Evolutionary conservation across 176 grass and related monocot species (phyloP).

Genomic region (Cocos nucifera): DNA sequence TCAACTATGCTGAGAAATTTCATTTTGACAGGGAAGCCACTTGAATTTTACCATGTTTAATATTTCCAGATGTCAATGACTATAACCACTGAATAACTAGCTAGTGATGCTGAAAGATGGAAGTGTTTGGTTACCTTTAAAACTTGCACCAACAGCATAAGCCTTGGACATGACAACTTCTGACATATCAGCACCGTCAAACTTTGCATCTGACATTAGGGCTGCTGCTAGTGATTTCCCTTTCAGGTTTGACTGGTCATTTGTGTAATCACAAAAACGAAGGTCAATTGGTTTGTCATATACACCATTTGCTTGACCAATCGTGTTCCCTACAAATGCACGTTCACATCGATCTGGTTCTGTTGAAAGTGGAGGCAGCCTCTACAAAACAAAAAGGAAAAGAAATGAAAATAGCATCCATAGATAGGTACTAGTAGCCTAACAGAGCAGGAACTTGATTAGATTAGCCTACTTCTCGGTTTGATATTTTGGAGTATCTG

Average conservation of each 20-base stretch:
- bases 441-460: too few species aligned
- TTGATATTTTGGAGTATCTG: too few species aligned
- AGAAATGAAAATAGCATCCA: not conserved
- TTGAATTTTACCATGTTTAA: not conserved
- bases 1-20: too few species aligned
- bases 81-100: not conserved
- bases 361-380: slow-evolving; percentile 75
- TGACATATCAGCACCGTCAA: slow-evolving; percentile 78
- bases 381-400: slow-evolving; percentile 40
- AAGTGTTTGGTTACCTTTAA: slow-evolving; percentile 44
- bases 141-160: slow-evolving; percentile 88
- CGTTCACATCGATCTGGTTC: slow-evolving; percentile 75
- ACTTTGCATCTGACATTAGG: slow-evolving; percentile 72
- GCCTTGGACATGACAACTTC: slow-evolving; percentile 98
- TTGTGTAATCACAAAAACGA: slow-evolving; percentile 72
- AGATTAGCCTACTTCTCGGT: too few species aligned
- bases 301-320: slow-evolving; percentile 92
- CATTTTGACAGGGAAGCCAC: too few species aligned
- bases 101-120: too few species aligned
- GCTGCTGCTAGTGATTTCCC: slow-evolving; percentile 81
- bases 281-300: slow-evolving; percentile 93
- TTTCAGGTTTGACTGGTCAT: slow-evolving; percentile 72
- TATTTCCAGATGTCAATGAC: not conserved
- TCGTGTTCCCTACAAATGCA: slow-evolving; percentile 93
- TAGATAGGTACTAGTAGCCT: too few species aligned